These are phyloP conservation scores for Sugiyamaella marilandica DNA, from an alignment of 805 yeast genomes.

Conservation along the genomic window DNA sequence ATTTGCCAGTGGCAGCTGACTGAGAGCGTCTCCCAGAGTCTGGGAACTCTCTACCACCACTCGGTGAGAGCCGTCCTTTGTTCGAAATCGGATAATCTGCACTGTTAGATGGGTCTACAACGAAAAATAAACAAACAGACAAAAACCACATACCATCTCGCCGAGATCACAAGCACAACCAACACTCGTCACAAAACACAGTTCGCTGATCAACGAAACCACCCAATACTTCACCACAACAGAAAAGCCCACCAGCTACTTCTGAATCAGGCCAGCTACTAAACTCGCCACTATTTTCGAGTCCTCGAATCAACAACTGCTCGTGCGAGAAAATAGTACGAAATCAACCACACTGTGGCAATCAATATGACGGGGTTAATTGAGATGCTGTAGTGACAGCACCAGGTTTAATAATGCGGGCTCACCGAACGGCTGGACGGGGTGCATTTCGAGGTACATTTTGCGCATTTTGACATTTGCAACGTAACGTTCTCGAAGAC, in stretches of 20 bases:
- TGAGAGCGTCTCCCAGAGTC: constrained; percentile 4
- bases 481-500: neutral
- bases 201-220: no score
- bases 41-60: constrained; percentile 42
- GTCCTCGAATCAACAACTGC: no score
- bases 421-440: no score
- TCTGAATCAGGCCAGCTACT: no score
- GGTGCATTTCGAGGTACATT: no score
- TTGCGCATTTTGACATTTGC: neutral
- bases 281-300: no score
- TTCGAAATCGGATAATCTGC: constrained; percentile 73
- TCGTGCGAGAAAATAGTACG: no score
- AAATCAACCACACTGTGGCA: no score
- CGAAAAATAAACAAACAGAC: neutral
- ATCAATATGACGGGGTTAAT: no score
- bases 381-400: neutral
- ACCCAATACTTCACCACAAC: no score
- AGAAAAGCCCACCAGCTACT: no score
- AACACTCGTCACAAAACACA: no score
- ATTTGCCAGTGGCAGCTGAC: constrained; percentile 32
- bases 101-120: neutral
- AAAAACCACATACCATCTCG: neutral
- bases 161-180: neutral
- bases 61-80: constrained; percentile 80
- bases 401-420: neutral